phyloP scores from a whole-genome alignment of 176 grass and related monocot genomes.

The Bothriochloa decipiens region DNA sequence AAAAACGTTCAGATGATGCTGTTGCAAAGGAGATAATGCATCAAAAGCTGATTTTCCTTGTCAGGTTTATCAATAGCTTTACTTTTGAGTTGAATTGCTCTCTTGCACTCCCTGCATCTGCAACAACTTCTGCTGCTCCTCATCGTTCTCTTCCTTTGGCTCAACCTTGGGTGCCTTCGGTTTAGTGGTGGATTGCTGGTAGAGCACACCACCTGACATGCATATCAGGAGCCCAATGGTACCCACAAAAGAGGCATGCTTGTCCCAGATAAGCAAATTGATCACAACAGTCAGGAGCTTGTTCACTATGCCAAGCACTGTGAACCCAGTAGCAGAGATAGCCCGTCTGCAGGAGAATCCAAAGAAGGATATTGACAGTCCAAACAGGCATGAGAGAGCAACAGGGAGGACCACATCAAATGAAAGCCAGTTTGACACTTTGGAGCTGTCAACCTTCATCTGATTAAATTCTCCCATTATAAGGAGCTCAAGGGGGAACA shows the following conservation, averaged over 20 bases:
- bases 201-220: constrained; percentile 75
- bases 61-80: constrained; percentile 18
- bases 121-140: constrained; percentile 70
- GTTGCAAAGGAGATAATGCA: constrained; percentile 4
- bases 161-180: constrained; percentile 61
- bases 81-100: constrained; percentile 41
- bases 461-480: constrained; percentile 84
- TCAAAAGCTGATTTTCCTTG: not conserved
- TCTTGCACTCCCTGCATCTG: constrained; percentile 52
- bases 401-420: constrained; percentile 74
- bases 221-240: constrained; percentile 80
- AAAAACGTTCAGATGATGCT: constrained; percentile 17
- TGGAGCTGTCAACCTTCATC: constrained; percentile 69
- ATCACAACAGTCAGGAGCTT: constrained; percentile 76
- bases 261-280: constrained; percentile 83
- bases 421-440: constrained; percentile 70
- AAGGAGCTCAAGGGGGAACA: constrained; percentile 83
- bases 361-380: constrained; percentile 81
- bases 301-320: constrained; percentile 81
- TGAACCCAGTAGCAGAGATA: constrained; percentile 84
- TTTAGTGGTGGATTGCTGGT: constrained; percentile 78
- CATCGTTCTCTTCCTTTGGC: constrained; percentile 56
- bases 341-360: constrained; percentile 85
- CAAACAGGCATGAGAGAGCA: constrained; percentile 78
- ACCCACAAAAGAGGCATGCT: constrained; percentile 66